Conservation (phyloP, 257 asterid genomes). For the Gynochthodes officinalis region DNA sequence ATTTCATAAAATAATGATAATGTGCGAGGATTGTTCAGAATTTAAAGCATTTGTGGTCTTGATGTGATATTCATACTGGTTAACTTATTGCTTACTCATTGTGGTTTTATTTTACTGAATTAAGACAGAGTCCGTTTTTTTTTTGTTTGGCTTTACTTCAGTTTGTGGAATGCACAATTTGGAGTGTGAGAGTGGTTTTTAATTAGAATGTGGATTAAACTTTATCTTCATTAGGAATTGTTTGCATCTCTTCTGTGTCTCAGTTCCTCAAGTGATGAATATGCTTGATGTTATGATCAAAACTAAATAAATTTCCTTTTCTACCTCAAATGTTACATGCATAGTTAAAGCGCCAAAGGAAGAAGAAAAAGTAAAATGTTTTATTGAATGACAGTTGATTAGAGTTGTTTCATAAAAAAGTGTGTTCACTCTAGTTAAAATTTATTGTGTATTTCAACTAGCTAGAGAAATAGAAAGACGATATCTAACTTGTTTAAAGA, state of each 20-base stretch:
- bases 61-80: neutral
- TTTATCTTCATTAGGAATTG: neutral
- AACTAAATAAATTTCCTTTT: neutral
- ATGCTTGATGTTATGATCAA: neutral
- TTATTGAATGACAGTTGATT: neutral
- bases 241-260: slow-evolving; percentile 4
- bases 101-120: neutral
- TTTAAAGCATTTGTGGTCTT: neutral
- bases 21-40: neutral
- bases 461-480: neutral
- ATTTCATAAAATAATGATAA: neutral
- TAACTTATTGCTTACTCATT: neutral
- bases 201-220: too few species aligned
- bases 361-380: neutral
- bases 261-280: neutral
- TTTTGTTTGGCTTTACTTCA: neutral
- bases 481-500: neutral
- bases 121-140: neutral
- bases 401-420: neutral
- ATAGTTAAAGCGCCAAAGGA: neutral
- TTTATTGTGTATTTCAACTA: neutral
- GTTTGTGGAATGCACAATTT: neutral
- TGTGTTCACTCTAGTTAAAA: neutral
- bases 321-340: neutral
- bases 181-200: neutral